Base-by-base conservation (phyloP, 306 rosid species). In the Nissolia schottii region DNA sequence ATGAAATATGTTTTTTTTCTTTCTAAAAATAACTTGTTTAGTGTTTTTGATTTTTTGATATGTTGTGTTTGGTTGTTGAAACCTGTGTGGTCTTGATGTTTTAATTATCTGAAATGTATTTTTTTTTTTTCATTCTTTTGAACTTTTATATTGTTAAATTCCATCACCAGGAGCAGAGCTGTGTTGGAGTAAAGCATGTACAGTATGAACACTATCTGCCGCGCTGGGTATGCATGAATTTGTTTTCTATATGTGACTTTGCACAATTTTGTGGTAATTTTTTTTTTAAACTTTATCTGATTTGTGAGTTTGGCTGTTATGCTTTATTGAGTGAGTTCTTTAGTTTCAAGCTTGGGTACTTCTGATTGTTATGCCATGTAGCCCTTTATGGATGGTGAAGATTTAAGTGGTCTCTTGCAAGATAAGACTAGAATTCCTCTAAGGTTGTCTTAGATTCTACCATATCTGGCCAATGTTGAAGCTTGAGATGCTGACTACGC, bases 141-240 rank as follows among this genome's bases (percentile, higher is more conserved):
- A 24, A 69, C 27, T 59, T 79, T 70, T 61, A 23, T 63, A 16
- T 27, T 66, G 70, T 67, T 60, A 67, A 75, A 64, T 76, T 64
- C 45, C 18, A 41, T 74, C 31, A 56, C 71, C 79, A 78, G 86
- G 80, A 66, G 73, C 58, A 57, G 78, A 49, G 82, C 77, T 67
- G 74, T 74, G 76, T 73, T 73, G 7, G 58, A 46, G 71, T 53
- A 58, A 67, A 70, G 78, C 65, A 79, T 77, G 79, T 77, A 67
- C 84, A 79, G 70, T 49, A 57, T 64, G 74, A 75, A 45, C 55
- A 6, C 77, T 57, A 67, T 73, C 77, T 37, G 64, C 84, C 25
- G 27, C 18, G 19, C 67, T 28, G 14, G 87, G 88, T 83, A 81
- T 28, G 84, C 56, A 7, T 40, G 38, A 10, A 15, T 68, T 81